These are phyloP conservation scores for Protea cynaroides DNA, from an alignment of 164 flowering plant species.

Conservation along the genomic window DNA sequence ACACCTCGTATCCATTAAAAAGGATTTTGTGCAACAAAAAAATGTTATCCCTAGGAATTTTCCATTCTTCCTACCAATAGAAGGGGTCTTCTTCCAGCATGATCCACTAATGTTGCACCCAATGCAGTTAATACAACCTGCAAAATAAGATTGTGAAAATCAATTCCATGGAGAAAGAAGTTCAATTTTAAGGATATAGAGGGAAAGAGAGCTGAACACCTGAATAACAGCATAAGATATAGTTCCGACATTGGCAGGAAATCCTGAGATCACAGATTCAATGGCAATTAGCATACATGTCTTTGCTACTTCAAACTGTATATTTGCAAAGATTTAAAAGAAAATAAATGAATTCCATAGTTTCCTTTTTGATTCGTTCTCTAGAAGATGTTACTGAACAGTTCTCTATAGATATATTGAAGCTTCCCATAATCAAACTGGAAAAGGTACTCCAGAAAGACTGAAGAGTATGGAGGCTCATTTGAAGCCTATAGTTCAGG, in stretches of 20 bases:
- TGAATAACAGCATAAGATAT: constrained; percentile 39
- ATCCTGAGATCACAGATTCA: constrained; percentile 27
- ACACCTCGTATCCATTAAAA: background rate
- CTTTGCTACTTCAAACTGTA: too few relatives aligned
- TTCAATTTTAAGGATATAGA: background rate
- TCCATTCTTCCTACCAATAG: constrained; percentile 39
- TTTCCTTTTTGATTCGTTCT: too few relatives aligned
- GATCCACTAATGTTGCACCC: constrained; percentile 57
- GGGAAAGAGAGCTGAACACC: constrained; percentile 19
- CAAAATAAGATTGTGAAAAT: constrained; percentile 8
- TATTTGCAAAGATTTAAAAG: background rate
- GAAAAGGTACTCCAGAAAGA: too few relatives aligned
- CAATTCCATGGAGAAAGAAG: background rate
- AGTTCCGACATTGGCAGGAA: constrained; percentile 40
- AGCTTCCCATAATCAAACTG: too few relatives aligned
- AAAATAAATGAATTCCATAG: background rate
- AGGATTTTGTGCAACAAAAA: background rate
- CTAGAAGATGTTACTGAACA: too few relatives aligned
- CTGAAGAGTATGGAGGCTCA: too few relatives aligned
- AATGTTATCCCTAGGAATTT: background rate
- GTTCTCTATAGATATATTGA: too few relatives aligned
- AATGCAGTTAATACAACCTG: constrained; percentile 69
- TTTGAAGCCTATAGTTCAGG: too few relatives aligned
- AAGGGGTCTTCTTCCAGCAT: constrained; percentile 81
- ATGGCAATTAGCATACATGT: background rate